Evolutionary conservation across 208 protist genomes (phyloP).

Genomic region (Trypanosoma brucei): DNA sequence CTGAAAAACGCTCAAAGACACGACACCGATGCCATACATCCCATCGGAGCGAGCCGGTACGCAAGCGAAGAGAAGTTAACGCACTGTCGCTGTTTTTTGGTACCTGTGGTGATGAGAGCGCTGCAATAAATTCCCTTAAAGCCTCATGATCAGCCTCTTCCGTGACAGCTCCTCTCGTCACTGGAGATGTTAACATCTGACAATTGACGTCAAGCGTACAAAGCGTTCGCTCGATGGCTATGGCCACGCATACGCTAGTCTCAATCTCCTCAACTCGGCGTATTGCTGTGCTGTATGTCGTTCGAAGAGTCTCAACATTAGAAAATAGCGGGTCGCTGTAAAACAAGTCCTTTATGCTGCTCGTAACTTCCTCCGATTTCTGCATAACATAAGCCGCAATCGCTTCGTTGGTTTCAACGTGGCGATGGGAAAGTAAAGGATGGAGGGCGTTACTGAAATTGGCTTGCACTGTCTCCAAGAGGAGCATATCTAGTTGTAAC

Average conservation of each 20-base stretch:
- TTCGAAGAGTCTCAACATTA: conserved; percentile 36
- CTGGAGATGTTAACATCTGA: neutral
- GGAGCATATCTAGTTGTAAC: conserved; percentile 25
- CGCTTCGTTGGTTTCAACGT: conserved; percentile 28
- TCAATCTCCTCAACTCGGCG: conserved; percentile 59
- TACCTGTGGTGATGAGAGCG: conserved; percentile 16
- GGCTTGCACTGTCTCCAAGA: conserved; percentile 53
- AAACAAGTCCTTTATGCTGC: conserved; percentile 22
- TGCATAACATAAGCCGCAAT: conserved; percentile 30
- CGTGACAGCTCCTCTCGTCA: neutral
- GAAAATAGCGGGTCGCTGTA: conserved; percentile 14
- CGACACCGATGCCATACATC: conserved; percentile 18
- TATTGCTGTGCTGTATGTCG: conserved; percentile 31
- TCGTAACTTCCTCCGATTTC: conserved; percentile 19
- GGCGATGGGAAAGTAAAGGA: conserved; percentile 59
- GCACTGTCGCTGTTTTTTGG: conserved; percentile 1
- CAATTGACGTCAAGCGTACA: conserved; percentile 1
- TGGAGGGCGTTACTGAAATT: conserved; percentile 57
- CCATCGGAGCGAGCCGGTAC: conserved; percentile 14
- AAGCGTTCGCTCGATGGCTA: conserved; percentile 55
- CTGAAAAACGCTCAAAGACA: conserved; percentile 10
- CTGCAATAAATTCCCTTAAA: conserved; percentile 14
- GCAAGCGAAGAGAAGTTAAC: conserved; percentile 1
- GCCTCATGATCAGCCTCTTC: neutral
- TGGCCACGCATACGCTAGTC: conserved; percentile 37